Evolutionary conservation across 148 eudicot species (phyloP).

Genomic region (Fagopyrum homotropicum): DNA sequence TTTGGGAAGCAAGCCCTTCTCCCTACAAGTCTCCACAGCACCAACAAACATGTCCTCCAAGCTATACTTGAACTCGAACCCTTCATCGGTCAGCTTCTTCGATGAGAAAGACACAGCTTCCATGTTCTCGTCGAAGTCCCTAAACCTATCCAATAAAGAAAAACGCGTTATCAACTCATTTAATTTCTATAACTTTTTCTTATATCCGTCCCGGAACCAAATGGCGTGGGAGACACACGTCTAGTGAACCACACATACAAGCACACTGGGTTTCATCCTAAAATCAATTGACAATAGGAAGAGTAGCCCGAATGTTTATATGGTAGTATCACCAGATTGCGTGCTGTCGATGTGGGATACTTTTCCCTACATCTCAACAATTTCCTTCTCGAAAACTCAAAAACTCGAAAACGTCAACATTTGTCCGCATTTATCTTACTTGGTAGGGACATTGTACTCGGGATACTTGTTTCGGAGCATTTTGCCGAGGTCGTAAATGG

Average conservation of each 20-base stretch:
- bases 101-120: constrained; percentile 53
- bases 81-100: constrained; percentile 51
- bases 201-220: no score
- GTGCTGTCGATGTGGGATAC: no score
- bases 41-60: constrained; percentile 86
- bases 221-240: no score
- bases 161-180: background rate
- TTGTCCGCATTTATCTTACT: constrained; percentile 29
- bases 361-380: no score
- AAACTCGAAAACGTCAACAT: no score
- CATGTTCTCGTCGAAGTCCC: constrained; percentile 51
- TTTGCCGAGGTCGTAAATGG: constrained; percentile 53
- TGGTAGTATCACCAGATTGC: no score
- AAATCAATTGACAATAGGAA: no score
- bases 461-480: constrained; percentile 69
- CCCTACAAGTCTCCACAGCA: constrained; percentile 73
- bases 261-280: no score
- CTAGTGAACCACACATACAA: no score
- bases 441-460: constrained; percentile 65
- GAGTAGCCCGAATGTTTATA: no score
- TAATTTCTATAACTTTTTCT: no score
- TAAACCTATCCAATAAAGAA: constrained; percentile 37
- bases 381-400: no score
- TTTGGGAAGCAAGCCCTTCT: constrained; percentile 69
- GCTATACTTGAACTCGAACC: constrained; percentile 68